A percentile compares a stretch with the other conserved stretches of the same genome.
Evolutionary conservation across 371 early-diverging fungal genomes (phyloP).

Genomic region (Lichtheimia hyalospora): DNA sequence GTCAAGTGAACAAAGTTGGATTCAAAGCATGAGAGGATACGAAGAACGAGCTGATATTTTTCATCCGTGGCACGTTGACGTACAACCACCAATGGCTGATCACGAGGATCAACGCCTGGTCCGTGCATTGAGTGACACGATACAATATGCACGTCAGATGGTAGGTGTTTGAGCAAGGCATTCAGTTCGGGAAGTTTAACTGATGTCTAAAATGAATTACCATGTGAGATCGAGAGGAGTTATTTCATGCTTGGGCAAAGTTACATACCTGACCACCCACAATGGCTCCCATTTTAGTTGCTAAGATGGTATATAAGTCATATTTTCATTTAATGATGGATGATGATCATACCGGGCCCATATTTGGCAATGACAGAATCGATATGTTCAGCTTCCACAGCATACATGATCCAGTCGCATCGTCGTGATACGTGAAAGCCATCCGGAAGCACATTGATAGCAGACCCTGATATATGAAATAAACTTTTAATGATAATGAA

Average conservation of each 20-base stretch:
- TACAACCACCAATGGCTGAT: constrained; percentile 88
- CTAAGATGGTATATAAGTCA: constrained; percentile 30
- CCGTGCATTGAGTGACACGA: constrained; percentile 97
- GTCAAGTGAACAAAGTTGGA: constrained; percentile 80
- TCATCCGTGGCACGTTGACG: constrained; percentile 70
- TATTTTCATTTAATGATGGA: not conserved
- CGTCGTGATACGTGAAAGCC: constrained; percentile 83
- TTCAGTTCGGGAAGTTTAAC: constrained; percentile 92
- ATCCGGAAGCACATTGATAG: constrained; percentile 73
- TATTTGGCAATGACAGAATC: constrained; percentile 77
- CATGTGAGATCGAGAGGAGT: not conserved
- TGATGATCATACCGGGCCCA: constrained; percentile 70
- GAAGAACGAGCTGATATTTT: constrained; percentile 58
- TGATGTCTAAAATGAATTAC: constrained; percentile 65
- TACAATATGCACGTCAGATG: constrained; percentile 88
- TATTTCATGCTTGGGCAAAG: not conserved
- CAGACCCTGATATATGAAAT: constrained; percentile 31
- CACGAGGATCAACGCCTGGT: constrained; percentile 80
- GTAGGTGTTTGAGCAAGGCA: constrained; percentile 86
- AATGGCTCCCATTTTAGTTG: constrained; percentile 87
- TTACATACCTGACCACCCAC: constrained; percentile 75
- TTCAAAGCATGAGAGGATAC: constrained; percentile 72
- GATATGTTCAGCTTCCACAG: constrained; percentile 91
- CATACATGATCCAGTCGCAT: constrained; percentile 91
- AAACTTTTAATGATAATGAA: no score